Conservation (phyloP, 116 monocot genomes). For the Zostera marina region DNA sequence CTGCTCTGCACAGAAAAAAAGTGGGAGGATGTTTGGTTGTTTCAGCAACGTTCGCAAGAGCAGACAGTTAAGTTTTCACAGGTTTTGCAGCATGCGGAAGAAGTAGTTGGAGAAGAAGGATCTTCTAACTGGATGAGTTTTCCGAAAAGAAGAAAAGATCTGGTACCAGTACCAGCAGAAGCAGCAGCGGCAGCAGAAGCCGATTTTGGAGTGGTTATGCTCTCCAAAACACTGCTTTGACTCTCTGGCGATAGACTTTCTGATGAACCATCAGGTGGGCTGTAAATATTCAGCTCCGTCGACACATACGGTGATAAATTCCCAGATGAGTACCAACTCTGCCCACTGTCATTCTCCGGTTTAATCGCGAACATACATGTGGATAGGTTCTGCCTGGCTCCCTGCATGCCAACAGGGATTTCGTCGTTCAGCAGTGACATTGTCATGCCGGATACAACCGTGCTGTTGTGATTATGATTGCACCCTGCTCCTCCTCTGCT, state of each 20-base stretch:
- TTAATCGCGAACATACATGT: neutral
- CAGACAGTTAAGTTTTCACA: no score
- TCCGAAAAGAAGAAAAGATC: neutral
- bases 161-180: neutral
- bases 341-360: neutral
- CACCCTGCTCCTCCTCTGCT: conserved; percentile 3
- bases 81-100: no score
- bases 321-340: neutral
- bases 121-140: neutral
- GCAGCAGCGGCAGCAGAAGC: neutral
- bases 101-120: neutral
- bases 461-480: no score
- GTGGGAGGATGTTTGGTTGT: no score
- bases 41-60: no score
- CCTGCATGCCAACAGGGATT: conserved; percentile 80
- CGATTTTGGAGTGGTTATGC: neutral
- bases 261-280: conserved; percentile 1
- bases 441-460: neutral
- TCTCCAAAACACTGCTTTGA: neutral
- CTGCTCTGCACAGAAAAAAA: no score
- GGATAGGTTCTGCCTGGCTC: conserved; percentile 80
- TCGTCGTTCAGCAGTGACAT: conserved; percentile 15
- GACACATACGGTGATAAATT: neutral
- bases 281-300: neutral
- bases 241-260: neutral